These are phyloP conservation scores for Xylaria sp. DNA, from an alignment of 2,329 filamentous ascomycete species.

Conservation along the genomic window DNA sequence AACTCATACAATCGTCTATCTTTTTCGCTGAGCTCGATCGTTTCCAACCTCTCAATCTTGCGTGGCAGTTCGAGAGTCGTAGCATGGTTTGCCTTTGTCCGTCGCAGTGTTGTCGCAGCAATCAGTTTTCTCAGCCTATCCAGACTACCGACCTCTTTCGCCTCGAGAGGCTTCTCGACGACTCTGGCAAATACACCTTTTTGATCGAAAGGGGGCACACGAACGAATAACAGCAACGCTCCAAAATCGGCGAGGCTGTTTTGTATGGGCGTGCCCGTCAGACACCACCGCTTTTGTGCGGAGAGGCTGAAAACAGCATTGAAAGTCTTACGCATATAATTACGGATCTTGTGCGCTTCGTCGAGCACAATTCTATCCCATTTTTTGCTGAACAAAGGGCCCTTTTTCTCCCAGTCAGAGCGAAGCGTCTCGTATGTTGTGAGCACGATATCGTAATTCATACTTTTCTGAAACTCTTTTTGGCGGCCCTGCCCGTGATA, in stretches of 20 bases:
- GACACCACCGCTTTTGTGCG: neutral
- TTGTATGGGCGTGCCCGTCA: neutral
- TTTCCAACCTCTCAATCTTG: constrained; percentile 26
- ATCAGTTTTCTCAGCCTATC: neutral
- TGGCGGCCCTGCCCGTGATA: neutral
- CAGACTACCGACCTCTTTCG: neutral
- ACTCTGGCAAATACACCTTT: neutral
- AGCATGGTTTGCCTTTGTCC: constrained; percentile 43
- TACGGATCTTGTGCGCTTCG: neutral
- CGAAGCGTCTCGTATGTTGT: neutral
- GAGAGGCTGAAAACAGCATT: neutral
- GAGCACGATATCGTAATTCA: neutral
- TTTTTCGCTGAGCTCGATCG: neutral
- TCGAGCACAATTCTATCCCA: neutral
- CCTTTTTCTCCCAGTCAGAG: neutral
- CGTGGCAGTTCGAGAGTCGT: constrained; percentile 37
- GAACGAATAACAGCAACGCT: neutral
- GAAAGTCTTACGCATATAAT: neutral
- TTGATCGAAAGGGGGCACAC: neutral
- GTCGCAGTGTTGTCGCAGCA: constrained; percentile 46
- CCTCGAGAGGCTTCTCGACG: neutral
- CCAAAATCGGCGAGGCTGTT: neutral
- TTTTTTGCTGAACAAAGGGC: neutral
- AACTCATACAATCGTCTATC: constrained; percentile 18
- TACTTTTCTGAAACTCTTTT: neutral